These are phyloP conservation scores for Plasmodium reichenowi DNA, from an alignment of 169 alveolate genomes.

Conservation along the genomic window DNA sequence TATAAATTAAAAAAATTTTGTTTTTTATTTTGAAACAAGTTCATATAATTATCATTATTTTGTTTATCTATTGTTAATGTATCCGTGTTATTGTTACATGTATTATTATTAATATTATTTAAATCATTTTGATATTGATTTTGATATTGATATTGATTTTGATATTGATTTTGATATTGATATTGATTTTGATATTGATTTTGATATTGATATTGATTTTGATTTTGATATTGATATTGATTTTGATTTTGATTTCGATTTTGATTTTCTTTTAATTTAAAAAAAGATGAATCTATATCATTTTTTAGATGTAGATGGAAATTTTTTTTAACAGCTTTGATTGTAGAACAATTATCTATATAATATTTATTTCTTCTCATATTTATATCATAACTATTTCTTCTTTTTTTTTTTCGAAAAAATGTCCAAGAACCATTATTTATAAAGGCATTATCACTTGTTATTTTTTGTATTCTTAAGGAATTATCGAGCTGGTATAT, in stretches of 20 bases:
- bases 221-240: background rate
- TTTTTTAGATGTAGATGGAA: background rate
- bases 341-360: constrained; percentile 7
- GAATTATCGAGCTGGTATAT: constrained; percentile 34
- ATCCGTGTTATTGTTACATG: no score
- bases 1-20: background rate
- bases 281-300: background rate
- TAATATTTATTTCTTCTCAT: constrained; percentile 35
- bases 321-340: background rate
- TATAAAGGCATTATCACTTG: constrained; percentile 47
- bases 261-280: background rate
- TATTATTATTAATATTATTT: background rate
- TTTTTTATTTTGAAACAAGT: background rate
- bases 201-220: background rate
- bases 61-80: background rate
- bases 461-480: constrained; percentile 55
- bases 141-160: background rate
- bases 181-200: background rate
- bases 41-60: background rate
- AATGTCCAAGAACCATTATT: constrained; percentile 71
- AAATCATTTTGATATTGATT: background rate
- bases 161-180: background rate
- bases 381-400: constrained; percentile 8
- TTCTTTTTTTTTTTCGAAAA: constrained; percentile 8
- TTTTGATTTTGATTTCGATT: background rate